A percentile compares a stretch with the other conserved stretches of the same genome.
These are phyloP conservation scores for Nicotiana otophora DNA, from an alignment of 257 asterid species.

Conservation along the genomic window DNA sequence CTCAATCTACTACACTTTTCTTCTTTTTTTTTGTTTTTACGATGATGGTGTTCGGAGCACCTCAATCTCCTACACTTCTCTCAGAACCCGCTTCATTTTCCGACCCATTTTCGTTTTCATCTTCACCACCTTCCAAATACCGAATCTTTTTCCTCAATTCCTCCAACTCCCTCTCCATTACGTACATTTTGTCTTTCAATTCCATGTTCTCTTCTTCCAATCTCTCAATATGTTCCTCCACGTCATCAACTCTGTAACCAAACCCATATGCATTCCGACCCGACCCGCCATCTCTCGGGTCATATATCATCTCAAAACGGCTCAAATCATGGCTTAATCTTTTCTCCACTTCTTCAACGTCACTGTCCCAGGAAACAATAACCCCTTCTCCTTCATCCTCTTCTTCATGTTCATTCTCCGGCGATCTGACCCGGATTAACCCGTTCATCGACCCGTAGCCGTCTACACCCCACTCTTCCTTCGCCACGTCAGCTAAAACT, in stretches of 20 bases:
- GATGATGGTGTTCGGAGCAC: neutral
- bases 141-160: constrained; percentile 38
- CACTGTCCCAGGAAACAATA: constrained; percentile 37
- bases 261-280: constrained; percentile 26
- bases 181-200: constrained; percentile 44
- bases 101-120: constrained; percentile 9
- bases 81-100: constrained; percentile 25
- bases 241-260: constrained; percentile 46
- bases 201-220: constrained; percentile 49
- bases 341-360: constrained; percentile 51
- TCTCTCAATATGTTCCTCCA: constrained; percentile 41
- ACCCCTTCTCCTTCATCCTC: constrained; percentile 46
- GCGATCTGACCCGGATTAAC: constrained; percentile 43
- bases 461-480: constrained; percentile 64
- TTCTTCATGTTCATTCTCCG: constrained; percentile 40
- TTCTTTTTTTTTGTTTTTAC: neutral
- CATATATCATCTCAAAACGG: constrained; percentile 51
- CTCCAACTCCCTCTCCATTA: constrained; percentile 44
- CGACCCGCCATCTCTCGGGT: constrained; percentile 23
- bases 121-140: constrained; percentile 28
- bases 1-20: constrained; percentile 24
- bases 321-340: constrained; percentile 51
- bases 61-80: constrained; percentile 26
- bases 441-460: constrained; percentile 68
- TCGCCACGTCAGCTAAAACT: constrained; percentile 43